These are phyloP conservation scores for Sclerotinia minor DNA, from an alignment of 2,329 filamentous ascomycete genomes.

Conservation along the genomic window DNA sequence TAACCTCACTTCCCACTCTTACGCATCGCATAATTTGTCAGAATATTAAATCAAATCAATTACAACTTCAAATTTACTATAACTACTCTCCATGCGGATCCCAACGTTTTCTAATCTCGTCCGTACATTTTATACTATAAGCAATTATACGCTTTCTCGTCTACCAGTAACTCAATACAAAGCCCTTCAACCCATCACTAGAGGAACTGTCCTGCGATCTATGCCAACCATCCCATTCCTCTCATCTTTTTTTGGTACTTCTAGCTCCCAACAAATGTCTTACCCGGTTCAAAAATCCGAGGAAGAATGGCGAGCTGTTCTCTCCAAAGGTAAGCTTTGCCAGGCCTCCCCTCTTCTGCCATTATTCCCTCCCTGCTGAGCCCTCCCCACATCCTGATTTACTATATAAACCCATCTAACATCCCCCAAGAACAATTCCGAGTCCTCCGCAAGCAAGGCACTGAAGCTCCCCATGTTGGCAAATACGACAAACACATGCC, in stretches of 20 bases:
- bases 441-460: conserved; percentile 87
- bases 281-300: conserved; percentile 80
- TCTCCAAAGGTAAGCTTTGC: conserved; percentile 61
- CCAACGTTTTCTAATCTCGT: conserved; percentile 50
- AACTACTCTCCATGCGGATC: conserved; percentile 51
- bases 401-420: conserved; percentile 40
- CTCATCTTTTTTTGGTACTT: conserved; percentile 68
- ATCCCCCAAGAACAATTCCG: conserved; percentile 80
- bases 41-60: conserved; percentile 14
- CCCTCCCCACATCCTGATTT: background rate
- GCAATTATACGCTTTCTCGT: conserved; percentile 44
- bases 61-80: conserved; percentile 26
- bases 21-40: conserved; percentile 13
- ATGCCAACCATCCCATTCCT: conserved; percentile 81
- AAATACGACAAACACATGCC: conserved; percentile 87
- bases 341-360: background rate
- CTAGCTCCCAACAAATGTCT: conserved; percentile 58
- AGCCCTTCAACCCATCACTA: conserved; percentile 42
- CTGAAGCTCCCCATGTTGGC: conserved; percentile 77
- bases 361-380: background rate
- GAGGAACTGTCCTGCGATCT: conserved; percentile 51
- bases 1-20: background rate
- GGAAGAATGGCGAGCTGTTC: conserved; percentile 84
- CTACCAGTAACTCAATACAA: conserved; percentile 35
- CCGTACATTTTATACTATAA: conserved; percentile 49